Percentiles rank a stretch among this genome's conserved stretches.
Conservation (phyloP, 1,284 basidiomycete species). For the Boletus semigastroideus region DNA sequence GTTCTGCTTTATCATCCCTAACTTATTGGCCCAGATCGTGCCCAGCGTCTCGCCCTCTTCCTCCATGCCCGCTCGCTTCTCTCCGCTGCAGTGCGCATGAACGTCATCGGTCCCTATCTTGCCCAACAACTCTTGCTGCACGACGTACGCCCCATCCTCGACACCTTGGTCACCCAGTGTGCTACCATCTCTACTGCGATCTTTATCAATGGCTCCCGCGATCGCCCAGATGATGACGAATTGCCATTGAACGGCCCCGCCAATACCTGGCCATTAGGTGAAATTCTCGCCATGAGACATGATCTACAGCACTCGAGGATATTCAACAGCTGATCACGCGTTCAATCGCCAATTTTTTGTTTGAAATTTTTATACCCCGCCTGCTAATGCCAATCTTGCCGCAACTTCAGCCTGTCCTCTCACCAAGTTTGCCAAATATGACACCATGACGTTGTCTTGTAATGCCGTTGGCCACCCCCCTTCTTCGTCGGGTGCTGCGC, state of each 20-base stretch:
- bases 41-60: conserved; percentile 88
- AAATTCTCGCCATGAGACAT: conserved; percentile 87
- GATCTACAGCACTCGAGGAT: conserved; percentile 95
- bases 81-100: conserved; percentile 89
- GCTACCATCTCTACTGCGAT: conserved; percentile 45
- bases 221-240: conserved; percentile 37
- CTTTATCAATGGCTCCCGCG: background rate
- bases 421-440: conserved; percentile 93
- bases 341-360: background rate
- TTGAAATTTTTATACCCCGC: conserved; percentile 29
- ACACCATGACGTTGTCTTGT: conserved; percentile 92
- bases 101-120: conserved; percentile 90
- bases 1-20: background rate
- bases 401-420: conserved; percentile 94
- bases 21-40: conserved; percentile 49
- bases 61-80: conserved; percentile 88
- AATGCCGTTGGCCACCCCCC: conserved; percentile 74
- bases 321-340: conserved; percentile 76
- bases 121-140: conserved; percentile 87
- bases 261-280: conserved; percentile 96
- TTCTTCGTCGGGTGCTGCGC: conserved; percentile 64
- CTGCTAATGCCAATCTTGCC: conserved; percentile 80
- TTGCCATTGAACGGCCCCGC: conserved; percentile 57
- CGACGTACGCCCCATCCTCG: conserved; percentile 64
- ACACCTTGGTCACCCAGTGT: conserved; percentile 47